These are phyloP conservation scores for Naganishia kalamii DNA, from an alignment of 768 basidiomycete genomes.

Conservation along the genomic window DNA sequence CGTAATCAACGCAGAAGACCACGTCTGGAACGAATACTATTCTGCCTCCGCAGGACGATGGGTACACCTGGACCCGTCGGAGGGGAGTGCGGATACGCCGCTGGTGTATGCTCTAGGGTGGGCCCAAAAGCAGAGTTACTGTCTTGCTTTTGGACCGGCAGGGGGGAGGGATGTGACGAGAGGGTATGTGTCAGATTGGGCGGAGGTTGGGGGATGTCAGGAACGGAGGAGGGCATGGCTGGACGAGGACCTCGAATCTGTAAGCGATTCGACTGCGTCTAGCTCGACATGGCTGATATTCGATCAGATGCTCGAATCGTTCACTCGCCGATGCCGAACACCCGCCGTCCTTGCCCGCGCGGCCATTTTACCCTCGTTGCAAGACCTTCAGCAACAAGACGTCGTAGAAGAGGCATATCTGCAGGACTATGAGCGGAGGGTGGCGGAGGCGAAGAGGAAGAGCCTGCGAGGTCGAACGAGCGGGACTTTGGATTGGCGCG, in stretches of 20 bases:
- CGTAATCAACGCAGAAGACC: conserved; percentile 48
- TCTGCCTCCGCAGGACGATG: conserved; percentile 42
- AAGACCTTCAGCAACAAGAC: background rate
- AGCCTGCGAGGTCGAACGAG: conserved; percentile 33
- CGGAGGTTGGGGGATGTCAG: conserved; percentile 21
- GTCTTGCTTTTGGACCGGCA: conserved; percentile 35
- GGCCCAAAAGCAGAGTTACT: conserved; percentile 49
- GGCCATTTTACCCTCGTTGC: background rate
- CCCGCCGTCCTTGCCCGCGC: background rate
- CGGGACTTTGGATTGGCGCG: background rate
- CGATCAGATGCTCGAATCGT: background rate
- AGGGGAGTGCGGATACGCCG: conserved; percentile 46
- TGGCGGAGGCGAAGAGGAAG: conserved; percentile 31
- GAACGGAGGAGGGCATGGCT: conserved; percentile 27
- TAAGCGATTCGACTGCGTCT: conserved; percentile 16
- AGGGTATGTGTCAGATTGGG: conserved; percentile 38
- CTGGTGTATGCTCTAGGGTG: conserved; percentile 49
- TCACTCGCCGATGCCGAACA: background rate
- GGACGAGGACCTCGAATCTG: conserved; percentile 12
- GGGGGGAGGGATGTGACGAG: conserved; percentile 40
- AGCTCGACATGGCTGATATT: background rate
- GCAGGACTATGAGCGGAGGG: background rate
- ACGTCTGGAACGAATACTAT: conserved; percentile 50
- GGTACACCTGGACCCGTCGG: conserved; percentile 51
- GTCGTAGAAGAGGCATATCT: background rate